Conservation (phyloP, 1,284 basidiomycete species). For the Sporisorium iseilematis-ciliati region DNA sequence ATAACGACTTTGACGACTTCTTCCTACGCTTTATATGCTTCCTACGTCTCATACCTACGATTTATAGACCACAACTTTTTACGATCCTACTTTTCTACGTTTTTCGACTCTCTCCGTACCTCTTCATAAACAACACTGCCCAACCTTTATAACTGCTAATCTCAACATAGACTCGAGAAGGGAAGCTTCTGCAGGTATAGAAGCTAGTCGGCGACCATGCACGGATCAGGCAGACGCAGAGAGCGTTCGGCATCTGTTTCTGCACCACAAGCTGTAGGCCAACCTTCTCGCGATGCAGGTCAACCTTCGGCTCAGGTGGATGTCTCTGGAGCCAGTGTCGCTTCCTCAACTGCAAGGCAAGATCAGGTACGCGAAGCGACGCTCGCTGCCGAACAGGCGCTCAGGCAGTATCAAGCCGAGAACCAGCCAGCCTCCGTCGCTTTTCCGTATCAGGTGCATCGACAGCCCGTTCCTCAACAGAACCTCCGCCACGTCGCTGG, state of each 20-base stretch:
- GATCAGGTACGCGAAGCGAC: constrained; percentile 28
- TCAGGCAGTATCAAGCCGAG: constrained; percentile 30
- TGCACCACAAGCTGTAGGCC: background rate
- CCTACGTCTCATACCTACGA: background rate
- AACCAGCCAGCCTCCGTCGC: constrained; percentile 8
- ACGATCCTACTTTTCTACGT: background rate
- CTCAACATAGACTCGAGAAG: background rate
- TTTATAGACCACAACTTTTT: background rate
- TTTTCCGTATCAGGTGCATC: constrained; percentile 27
- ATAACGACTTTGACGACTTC: constrained; percentile 32
- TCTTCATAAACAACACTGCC: background rate
- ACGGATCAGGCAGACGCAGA: constrained; percentile 12
- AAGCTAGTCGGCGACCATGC: constrained; percentile 13
- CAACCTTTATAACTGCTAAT: background rate
- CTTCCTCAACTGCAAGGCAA: constrained; percentile 17
- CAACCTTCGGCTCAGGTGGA: background rate
- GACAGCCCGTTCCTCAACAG: constrained; percentile 15
- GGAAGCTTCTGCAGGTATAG: constrained; percentile 5
- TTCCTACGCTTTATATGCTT: constrained; percentile 12
- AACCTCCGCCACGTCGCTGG: constrained; percentile 10
- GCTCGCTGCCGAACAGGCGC: constrained; percentile 22
- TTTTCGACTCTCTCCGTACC: background rate
- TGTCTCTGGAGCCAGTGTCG: constrained; percentile 3
- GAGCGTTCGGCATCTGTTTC: constrained; percentile 29
- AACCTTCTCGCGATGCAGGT: background rate